Base-by-base conservation (phyloP, 2,329 filamentous ascomycete species). In the Talaromyces sp. region DNA sequence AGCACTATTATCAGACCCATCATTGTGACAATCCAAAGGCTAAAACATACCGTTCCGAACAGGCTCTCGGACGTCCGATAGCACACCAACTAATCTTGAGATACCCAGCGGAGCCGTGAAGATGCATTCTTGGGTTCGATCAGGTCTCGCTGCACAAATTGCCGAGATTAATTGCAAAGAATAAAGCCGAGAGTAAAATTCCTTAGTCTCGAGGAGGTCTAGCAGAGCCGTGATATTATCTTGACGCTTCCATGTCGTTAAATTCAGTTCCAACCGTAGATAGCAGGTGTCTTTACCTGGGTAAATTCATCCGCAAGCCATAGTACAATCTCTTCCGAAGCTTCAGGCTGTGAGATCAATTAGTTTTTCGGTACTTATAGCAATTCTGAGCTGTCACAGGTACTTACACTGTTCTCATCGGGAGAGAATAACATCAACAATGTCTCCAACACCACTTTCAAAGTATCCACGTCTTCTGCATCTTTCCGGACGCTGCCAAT, bases 271-370 rank as follows among this genome's bases (percentile, higher is more conserved):
- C 64, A 43, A 59, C 65, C 7, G 62, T n/a, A 37, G 35, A 43
- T 13, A 33, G 60, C 54, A 64, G 66, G 57, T 58, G 49, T 49
- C 73, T 79, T 69, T 82, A 89, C 87, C 83, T 97, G 93, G 39
- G 95, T 97, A 76, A 99, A 99, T 78, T 98, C 94, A 79, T 99
- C 95, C 62, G 95, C 95, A 66, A 99, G 84, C 93, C 95, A 99
- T 33, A 98, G 83, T 19, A 90, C 90, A 71, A 99, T 96, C 79
- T 99, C 95, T 69, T 98, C 94, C 14, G 94, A 97, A 62, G 94
- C 92, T 84, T 98, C 94, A 37, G 92, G 83, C 92, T 96, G 74
- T 83, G 68, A 31, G 22, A 10, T 24, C 14, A 59, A 47, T 66
- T 43, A 67, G 50, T 41, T 11, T 24, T 56, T 31, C 35, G 24